Base-by-base conservation (phyloP, 2,329 filamentous ascomycete species). In the Xylaria sp. region DNA sequence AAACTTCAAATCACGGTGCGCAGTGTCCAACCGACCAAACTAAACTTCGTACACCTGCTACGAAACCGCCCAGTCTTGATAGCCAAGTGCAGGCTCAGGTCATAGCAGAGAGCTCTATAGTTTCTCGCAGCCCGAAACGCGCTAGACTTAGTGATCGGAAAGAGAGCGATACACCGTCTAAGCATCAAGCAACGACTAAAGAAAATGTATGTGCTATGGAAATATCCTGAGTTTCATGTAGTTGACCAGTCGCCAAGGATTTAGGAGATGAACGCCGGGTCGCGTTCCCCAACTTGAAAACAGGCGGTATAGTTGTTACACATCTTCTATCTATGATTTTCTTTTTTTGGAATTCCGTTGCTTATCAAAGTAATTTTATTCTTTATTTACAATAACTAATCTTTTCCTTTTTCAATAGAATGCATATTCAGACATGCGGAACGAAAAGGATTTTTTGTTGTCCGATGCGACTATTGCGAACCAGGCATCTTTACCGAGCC, bases 391-490 rank as follows among this genome's bases (percentile, higher is more conserved):
- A 6, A 27, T 55, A 36, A 36, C 58, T 69, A 7, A 69, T 6
- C 21, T 9, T 1, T 27, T 27, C 24, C 4, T 27, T 27, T 27
- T 27, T 32, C n/a, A 9, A 50, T 32, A 70, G 69, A 78, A 63
- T 74, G 75, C 51, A 75, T 78, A 39, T 78, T 78, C 56, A 71
- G 69, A 32, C 75, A 78, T 53, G 69, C 70, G 8, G 60, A 71
- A 7, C 66, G 61, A 36, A 69, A 70, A 19, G 75, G 76, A 2
- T 73, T 70, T 21, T 78, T 74, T 48, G 73, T 78, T 30, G 72
- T 78, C 58, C 74, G 77, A 56, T 78, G 77, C 55, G 63, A 71
- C 32, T 65, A 67, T 11, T 68, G 72, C 19, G 65, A 71, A 12
- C 55, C 66, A 1, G 70, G 72, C 11, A 71, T 72, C 48, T 75